A percentile compares a stretch with the other conserved stretches of the same genome.
These are phyloP conservation scores for Trifolium fragiferum DNA, from an alignment of 306 rosid species.

Conservation along the genomic window DNA sequence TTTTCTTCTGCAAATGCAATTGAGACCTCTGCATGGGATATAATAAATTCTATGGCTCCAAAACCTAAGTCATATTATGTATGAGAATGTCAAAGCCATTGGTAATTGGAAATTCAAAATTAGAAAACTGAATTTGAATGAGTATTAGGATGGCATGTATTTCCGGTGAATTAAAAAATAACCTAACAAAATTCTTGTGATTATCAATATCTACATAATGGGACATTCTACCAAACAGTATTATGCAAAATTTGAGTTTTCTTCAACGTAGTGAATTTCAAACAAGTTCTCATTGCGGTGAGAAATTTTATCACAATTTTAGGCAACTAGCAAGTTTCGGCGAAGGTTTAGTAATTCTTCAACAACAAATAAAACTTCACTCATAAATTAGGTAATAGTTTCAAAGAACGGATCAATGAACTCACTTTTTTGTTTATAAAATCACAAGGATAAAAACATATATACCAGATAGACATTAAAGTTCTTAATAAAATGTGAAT, in stretches of 20 bases:
- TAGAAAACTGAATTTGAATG: constrained; percentile 9
- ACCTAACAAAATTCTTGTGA: constrained; percentile 22
- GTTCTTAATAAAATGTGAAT: constrained; percentile 8
- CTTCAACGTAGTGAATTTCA: neutral
- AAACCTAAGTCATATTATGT: constrained; percentile 66
- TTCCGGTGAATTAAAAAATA: neutral
- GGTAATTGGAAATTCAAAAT: constrained; percentile 12
- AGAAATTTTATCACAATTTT: constrained; percentile 18
- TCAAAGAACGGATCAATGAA: constrained; percentile 8
- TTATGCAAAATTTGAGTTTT: constrained; percentile 12
- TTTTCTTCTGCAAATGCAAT: constrained; percentile 82
- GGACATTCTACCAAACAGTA: constrained; percentile 28
- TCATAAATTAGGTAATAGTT: neutral
- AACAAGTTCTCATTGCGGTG: neutral
- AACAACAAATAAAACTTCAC: too few species aligned
- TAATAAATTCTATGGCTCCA: constrained; percentile 84
- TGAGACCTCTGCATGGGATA: constrained; percentile 82
- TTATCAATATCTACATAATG: constrained; percentile 4
- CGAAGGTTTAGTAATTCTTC: constrained; percentile 8
- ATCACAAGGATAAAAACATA: neutral
- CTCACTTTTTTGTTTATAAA: constrained; percentile 17
- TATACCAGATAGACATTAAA: neutral
- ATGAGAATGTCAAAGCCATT: constrained; percentile 41
- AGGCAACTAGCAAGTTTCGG: neutral
- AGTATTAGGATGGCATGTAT: constrained; percentile 7